Percentiles rank a stretch among this genome's conserved stretches.
Evolutionary conservation across 805 yeast genomes (phyloP).

Genomic region (Candida vartiovaarae): DNA sequence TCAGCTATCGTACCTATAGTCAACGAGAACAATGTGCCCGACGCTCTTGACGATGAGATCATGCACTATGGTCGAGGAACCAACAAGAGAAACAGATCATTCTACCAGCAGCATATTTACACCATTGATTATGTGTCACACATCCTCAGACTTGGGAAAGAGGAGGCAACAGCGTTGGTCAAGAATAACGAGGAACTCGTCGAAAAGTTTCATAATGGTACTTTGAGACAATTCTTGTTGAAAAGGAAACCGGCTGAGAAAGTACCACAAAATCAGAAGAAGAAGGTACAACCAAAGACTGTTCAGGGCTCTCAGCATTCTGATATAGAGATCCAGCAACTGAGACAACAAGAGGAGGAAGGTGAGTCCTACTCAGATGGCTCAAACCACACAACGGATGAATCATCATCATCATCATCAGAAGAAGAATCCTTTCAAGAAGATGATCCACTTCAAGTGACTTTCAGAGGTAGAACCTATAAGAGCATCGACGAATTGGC

Average conservation of each 20-base stretch:
- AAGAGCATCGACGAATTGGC: constrained; percentile 15
- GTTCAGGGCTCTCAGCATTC: background rate
- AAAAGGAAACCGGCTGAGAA: background rate
- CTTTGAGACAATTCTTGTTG: constrained; percentile 10
- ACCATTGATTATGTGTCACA: constrained; percentile 21
- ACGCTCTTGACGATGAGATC: background rate
- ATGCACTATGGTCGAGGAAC: constrained; percentile 5
- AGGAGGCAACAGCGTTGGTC: constrained; percentile 18
- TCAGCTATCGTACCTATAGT: no score
- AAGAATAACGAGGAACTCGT: constrained; percentile 17
- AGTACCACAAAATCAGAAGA: background rate
- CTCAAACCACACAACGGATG: constrained; percentile 12
- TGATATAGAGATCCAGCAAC: background rate
- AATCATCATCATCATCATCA: constrained; percentile 5
- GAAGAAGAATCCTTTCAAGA: background rate
- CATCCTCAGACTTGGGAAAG: constrained; percentile 11
- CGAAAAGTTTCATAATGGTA: constrained; percentile 24
- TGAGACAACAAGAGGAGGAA: constrained; percentile 3
- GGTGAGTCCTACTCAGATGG: constrained; percentile 14
- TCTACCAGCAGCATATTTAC: constrained; percentile 21
- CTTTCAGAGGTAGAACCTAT: constrained; percentile 17
- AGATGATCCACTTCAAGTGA: background rate
- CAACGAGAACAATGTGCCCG: no score
- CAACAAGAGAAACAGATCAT: constrained; percentile 15
- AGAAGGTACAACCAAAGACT: background rate